A percentile compares a stretch with the other conserved stretches of the same genome.
Evolutionary conservation across 139 green algal species (phyloP).

Genomic region (Chlorokybus atmophyticus): DNA sequence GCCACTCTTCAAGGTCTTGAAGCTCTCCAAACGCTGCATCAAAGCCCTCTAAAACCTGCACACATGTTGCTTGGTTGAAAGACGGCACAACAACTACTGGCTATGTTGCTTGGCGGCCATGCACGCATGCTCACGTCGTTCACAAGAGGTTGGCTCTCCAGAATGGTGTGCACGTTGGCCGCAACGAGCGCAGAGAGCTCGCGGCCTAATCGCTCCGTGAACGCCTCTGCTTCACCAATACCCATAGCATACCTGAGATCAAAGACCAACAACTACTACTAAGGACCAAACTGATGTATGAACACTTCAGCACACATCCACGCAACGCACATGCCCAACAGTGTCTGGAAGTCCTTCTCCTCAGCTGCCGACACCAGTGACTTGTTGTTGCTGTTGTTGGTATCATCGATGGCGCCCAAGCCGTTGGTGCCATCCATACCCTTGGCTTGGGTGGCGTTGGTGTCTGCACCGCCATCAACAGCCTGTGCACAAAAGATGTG

Average conservation of each 20-base stretch:
- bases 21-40: constrained; percentile 12
- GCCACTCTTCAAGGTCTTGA: constrained; percentile 30
- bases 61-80: too few species aligned
- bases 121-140: constrained; percentile 14
- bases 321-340: constrained; percentile 20
- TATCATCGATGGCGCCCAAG: neutral
- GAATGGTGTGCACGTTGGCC: constrained; percentile 26
- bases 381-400: neutral
- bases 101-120: too few species aligned
- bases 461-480: neutral
- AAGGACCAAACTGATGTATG: neutral
- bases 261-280: neutral
- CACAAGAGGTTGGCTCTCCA: constrained; percentile 28
- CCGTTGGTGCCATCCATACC: neutral
- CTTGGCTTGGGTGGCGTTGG: neutral
- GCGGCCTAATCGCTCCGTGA: constrained; percentile 19
- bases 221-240: constrained; percentile 31
- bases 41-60: constrained; percentile 19
- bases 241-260: constrained; percentile 22
- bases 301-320: constrained; percentile 1
- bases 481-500: neutral
- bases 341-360: constrained; percentile 19
- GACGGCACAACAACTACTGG: too few species aligned
- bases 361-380: constrained; percentile 9
- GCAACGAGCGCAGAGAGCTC: constrained; percentile 22